Base-by-base conservation (phyloP, 495 filamentous ascomycete species). In the Xanthoparmelia taractica region DNA sequence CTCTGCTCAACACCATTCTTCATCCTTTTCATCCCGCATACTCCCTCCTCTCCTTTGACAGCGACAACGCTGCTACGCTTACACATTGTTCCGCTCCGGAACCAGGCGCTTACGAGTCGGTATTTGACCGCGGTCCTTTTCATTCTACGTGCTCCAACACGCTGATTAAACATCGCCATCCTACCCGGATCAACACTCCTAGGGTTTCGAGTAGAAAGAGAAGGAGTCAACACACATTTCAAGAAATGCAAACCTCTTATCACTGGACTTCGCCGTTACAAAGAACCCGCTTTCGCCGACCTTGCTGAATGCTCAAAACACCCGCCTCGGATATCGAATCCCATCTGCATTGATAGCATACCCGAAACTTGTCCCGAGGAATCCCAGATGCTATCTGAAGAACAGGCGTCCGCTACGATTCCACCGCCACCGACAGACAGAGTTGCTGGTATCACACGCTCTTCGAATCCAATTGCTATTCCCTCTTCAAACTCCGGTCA, bases 101-200 rank as follows among this genome's bases (percentile, higher is more conserved):
- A 34, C 27, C 8, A 41, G 60, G 60, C 60, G 60, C 60, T 62
- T 62, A 62, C 50, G n/a, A 25, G 25, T 54, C 33, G 8, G 23
- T 33, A 6, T 4, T 54, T 54, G 50, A 54, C 29, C 18, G 50
- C 60, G 60, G 48, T 52, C 59, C 45, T 61, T 61, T 47, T 55
- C 52, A 8, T 29, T 55, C 45, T 54, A 55, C 20, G 2, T 50
- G 23, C 48, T 52, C 29, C 48, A 20, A 18, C 7, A 54, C 11
- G 48, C 47, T 41, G 48, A 62, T 36, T 40, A 56, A 48, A 41
- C 25, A 54, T 27, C 34, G 33, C 18, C 25, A 10, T 11, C 23
- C 48, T 50, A 50, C 37, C 31, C 25, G 18, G 25, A 8, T 41
- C 25, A 41, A 58, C 37, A 10, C 37, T 41, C 41, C 25, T 36